Percentiles rank a stretch among this genome's conserved stretches.
phyloP scores from a whole-genome alignment of 352 stramenopile species.

The Phytophthora colocasiae region DNA sequence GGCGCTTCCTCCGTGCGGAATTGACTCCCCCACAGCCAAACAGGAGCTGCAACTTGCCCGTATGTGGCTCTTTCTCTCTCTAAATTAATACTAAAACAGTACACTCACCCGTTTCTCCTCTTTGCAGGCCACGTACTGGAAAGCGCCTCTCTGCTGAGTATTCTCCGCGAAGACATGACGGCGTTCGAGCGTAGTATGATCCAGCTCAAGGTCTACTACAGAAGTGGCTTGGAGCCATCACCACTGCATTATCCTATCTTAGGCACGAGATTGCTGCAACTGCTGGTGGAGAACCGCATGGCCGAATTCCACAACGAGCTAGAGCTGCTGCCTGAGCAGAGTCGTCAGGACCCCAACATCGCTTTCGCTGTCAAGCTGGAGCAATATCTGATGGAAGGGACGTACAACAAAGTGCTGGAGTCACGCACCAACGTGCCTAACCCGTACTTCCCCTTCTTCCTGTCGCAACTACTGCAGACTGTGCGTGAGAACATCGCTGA shows the following conservation, averaged over 20 bases:
- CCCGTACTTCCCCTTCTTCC: conserved; percentile 94
- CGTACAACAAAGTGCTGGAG: conserved; percentile 94
- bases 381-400: conserved; percentile 94
- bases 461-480: conserved; percentile 93
- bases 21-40: conserved; percentile 54
- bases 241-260: conserved; percentile 88
- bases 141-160: conserved; percentile 89
- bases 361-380: conserved; percentile 91
- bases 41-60: conserved; percentile 81
- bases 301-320: conserved; percentile 95
- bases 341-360: conserved; percentile 86
- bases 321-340: conserved; percentile 86
- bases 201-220: conserved; percentile 92
- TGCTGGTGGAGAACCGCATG: conserved; percentile 93
- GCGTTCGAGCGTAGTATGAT: conserved; percentile 90
- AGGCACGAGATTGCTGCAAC: conserved; percentile 88
- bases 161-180: conserved; percentile 84
- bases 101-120: background rate
- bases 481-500: conserved; percentile 96
- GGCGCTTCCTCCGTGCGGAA: conserved; percentile 78
- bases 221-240: conserved; percentile 56
- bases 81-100: background rate
- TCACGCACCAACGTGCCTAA: conserved; percentile 90
- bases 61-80: conserved; percentile 37
- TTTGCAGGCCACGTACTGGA: conserved; percentile 84